phyloP scores from a whole-genome alignment of 78 protist species.

The Tieghemostelium lacteum region DNA sequence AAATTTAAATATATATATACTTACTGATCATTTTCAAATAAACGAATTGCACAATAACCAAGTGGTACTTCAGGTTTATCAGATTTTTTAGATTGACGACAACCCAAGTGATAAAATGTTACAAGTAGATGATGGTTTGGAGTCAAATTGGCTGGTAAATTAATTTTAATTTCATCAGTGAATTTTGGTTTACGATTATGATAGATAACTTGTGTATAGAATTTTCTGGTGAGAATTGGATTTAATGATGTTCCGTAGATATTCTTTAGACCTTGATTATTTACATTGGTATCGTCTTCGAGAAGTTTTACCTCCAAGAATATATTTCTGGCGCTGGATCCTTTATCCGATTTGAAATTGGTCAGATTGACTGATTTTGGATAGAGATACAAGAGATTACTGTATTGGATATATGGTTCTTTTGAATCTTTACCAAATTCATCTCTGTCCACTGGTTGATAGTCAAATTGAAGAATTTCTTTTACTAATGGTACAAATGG shows the following conservation, averaged over 20 bases:
- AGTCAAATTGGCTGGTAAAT: constrained; percentile 46
- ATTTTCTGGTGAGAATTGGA: constrained; percentile 14
- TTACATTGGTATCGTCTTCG: constrained; percentile 65
- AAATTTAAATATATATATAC: background rate
- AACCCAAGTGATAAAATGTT: constrained; percentile 70
- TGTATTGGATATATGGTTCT: constrained; percentile 22
- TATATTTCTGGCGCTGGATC: constrained; percentile 68
- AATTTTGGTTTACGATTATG: constrained; percentile 77
- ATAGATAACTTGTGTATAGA: constrained; percentile 47
- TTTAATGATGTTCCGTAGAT: constrained; percentile 6
- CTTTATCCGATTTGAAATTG: constrained; percentile 40
- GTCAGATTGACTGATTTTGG: constrained; percentile 67
- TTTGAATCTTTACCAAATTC: background rate
- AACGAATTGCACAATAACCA: constrained; percentile 32
- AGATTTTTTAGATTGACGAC: constrained; percentile 47
- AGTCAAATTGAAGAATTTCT: constrained; percentile 12
- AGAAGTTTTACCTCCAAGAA: constrained; percentile 55
- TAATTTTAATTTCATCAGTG: constrained; percentile 64
- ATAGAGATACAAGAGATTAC: constrained; percentile 54
- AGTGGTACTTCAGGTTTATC: constrained; percentile 47
- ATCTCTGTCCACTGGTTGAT: background rate
- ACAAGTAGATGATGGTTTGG: constrained; percentile 65
- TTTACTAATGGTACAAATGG: background rate
- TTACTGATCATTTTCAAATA: constrained; percentile 42
- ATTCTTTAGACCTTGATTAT: constrained; percentile 5